These are phyloP conservation scores for Agaricales sp. DNA, from an alignment of 1,284 basidiomycete species.

Conservation along the genomic window DNA sequence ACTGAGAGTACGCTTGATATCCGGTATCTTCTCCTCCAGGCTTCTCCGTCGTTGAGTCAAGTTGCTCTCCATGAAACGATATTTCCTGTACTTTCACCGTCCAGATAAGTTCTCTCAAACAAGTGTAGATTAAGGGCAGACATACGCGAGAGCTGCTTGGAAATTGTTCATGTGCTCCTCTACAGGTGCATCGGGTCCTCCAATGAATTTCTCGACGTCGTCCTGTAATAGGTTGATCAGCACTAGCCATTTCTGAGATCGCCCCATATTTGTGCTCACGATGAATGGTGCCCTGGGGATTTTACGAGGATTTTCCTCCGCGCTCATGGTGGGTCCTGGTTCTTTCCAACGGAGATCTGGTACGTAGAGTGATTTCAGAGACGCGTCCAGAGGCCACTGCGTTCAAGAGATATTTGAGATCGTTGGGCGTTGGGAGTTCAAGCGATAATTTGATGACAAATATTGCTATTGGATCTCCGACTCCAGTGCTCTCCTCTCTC, in stretches of 20 bases:
- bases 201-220: slow-evolving; percentile 83
- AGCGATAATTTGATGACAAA: no score
- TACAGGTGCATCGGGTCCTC: slow-evolving; percentile 70
- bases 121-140: slow-evolving; percentile 10
- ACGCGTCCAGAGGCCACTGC: no score
- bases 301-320: slow-evolving; percentile 64
- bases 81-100: slow-evolving; percentile 63
- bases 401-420: no score
- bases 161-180: slow-evolving; percentile 77
- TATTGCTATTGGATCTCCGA: no score
- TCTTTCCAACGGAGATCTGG: no score
- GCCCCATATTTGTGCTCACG: slow-evolving; percentile 42
- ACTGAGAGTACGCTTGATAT: slow-evolving; percentile 86
- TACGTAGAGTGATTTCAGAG: no score
- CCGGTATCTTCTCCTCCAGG: slow-evolving; percentile 92
- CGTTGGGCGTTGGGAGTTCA: no score
- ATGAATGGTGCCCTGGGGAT: slow-evolving; percentile 95
- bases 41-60: slow-evolving; percentile 71
- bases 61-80: slow-evolving; percentile 95
- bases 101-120: slow-evolving; percentile 12
- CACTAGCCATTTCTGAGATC: slow-evolving; percentile 18
- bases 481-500: no score
- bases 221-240: no score
- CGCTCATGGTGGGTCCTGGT: not conserved
- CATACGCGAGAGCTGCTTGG: slow-evolving; percentile 89